Base-by-base conservation (phyloP, 768 basidiomycete genomes). In the Suillus subalutaceus region DNA sequence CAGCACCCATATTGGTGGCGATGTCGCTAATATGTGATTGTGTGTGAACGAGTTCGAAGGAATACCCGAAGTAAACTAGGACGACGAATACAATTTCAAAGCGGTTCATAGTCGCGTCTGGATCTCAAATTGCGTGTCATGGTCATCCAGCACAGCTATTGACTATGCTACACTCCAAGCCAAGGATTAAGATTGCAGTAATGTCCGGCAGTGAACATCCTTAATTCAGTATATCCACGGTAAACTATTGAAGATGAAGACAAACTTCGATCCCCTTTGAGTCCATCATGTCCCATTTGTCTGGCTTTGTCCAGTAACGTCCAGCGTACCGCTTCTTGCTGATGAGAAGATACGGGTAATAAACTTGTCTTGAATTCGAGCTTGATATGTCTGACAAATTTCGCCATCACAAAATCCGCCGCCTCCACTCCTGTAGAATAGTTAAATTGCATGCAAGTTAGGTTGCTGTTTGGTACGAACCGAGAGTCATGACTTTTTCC, bases 361-460 rank as follows among this genome's bases (percentile, higher is more conserved):
- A 99, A 6, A 99, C 96, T 76, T 99, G n/a, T 99, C 76, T 99
- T 97, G 79, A 99, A 99, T 78, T 99, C 97, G 35, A 99, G 88
- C 77, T 99, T 99, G 82, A 99, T 99, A 0, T 97, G 97, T 72
- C 91, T 90, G 72, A 96, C 81, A 76, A 99, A 99, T 76, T 95
- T 94, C 50, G 84, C 76, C 0, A 97, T 96, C 20, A 99, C 97
- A 18, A 93, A 84, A 18, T 93, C 88, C 1, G 97, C 97, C 2
- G 97, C 97, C 80, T 98, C 93, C 48, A 89, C 88, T 46, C 96
- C 96, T 97, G 70, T 23, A 43, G 66, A 38, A 58, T 30, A 56
- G 20, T 16, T 23, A 7, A 40, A 65, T 53, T 20, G 62, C 26
- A 66, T 20, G 46, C 53, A 13, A 48, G 60, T 53, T n/a, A 63